Evolutionary conservation across 2,329 filamentous ascomycete genomes (phyloP).

Genomic region (Magnaporthiopsis incrustans): DNA sequence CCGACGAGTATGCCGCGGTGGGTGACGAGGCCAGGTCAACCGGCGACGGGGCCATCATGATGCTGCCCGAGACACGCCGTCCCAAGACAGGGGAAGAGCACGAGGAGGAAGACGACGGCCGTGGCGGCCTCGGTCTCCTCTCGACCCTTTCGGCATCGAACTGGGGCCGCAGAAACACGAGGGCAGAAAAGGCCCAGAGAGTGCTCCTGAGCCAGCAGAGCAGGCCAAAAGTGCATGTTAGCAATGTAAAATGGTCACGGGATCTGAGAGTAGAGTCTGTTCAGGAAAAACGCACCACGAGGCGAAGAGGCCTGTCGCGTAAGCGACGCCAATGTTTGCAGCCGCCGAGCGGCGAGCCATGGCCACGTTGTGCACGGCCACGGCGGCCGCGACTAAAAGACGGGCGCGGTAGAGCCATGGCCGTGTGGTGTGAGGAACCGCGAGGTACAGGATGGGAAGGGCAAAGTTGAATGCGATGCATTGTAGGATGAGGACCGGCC

Average conservation of each 20-base stretch:
- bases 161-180: constrained; percentile 49
- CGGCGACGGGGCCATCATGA: background rate
- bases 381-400: constrained; percentile 39
- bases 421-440: constrained; percentile 43
- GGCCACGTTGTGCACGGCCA: constrained; percentile 35
- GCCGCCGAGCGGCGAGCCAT: constrained; percentile 37
- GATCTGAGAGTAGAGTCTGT: background rate
- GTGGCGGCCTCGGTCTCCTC: background rate
- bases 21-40: background rate
- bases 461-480: constrained; percentile 38
- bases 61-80: background rate
- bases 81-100: background rate
- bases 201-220: constrained; percentile 30
- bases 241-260: background rate
- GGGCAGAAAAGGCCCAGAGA: constrained; percentile 37
- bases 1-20: background rate
- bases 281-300: constrained; percentile 29
- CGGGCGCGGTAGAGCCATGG: constrained; percentile 42
- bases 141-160: constrained; percentile 45
- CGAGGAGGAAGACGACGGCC: background rate
- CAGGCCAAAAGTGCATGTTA: background rate
- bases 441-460: constrained; percentile 46
- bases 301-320: constrained; percentile 40
- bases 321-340: constrained; percentile 41
- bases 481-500: constrained; percentile 46